Percentiles rank a stretch among this genome's conserved stretches.
Evolutionary conservation across 306 rosid species (phyloP).

Genomic region (Canavalia ensiformis): DNA sequence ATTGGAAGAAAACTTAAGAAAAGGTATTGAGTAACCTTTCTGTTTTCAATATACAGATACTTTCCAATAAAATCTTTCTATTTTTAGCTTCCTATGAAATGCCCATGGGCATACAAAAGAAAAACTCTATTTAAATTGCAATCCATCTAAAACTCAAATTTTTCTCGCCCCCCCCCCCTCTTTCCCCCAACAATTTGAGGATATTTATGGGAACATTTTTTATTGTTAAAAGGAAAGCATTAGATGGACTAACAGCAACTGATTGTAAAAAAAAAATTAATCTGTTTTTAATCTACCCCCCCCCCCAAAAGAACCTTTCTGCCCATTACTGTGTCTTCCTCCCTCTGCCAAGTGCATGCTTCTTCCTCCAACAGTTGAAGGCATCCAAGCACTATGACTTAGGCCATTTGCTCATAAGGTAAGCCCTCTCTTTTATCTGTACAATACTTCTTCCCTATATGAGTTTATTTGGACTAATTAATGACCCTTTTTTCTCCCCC

Average conservation of each 20-base stretch:
- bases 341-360: not conserved
- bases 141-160: not conserved
- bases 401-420: not conserved
- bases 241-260: too few species aligned
- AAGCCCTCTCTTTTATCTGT: not conserved
- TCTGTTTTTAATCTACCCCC: too few species aligned
- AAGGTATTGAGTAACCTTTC: not conserved
- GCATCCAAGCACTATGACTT: not conserved
- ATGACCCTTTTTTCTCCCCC: not conserved
- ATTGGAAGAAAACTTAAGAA: constrained; percentile 13
- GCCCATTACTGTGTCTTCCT: not conserved
- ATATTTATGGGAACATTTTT: not conserved
- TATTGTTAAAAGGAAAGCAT: not conserved
- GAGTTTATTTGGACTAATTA: not conserved
- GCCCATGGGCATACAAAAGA: not conserved
- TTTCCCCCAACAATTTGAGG: too few species aligned
- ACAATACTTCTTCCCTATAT: not conserved
- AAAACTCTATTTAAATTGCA: not conserved
- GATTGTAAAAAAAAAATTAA: not conserved
- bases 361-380: constrained; percentile 16
- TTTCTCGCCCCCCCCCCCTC: not conserved
- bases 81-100: not conserved
- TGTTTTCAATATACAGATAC: not conserved
- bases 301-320: not conserved
- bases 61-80: not conserved